A percentile compares a stretch with the other conserved stretches of the same genome.
These are phyloP conservation scores for Tolypocladium tundrense DNA, from an alignment of 2,329 filamentous ascomycete genomes.

Conservation along the genomic window DNA sequence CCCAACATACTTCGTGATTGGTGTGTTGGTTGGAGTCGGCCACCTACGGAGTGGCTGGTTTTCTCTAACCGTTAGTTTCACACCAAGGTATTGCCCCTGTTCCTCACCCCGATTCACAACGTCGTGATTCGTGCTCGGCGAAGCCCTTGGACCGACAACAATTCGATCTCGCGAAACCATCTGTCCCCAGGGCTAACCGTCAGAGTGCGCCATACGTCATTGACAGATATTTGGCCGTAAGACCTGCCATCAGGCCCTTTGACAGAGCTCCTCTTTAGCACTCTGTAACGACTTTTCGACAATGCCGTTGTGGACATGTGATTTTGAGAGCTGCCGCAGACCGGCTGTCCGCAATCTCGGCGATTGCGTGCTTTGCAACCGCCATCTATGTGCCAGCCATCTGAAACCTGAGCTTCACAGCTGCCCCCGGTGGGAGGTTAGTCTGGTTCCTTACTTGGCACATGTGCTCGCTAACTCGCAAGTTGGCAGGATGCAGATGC, in stretches of 20 bases:
- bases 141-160: too few species aligned
- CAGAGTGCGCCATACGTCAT: too few species aligned
- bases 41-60: too few species aligned
- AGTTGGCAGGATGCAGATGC: constrained; percentile 20
- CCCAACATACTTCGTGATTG: too few species aligned
- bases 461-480: constrained; percentile 6
- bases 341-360: constrained; percentile 23
- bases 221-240: not conserved
- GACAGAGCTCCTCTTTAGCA: not conserved
- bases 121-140: too few species aligned
- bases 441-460: constrained; percentile 6
- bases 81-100: too few species aligned
- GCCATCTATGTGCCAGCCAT: constrained; percentile 26
- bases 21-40: too few species aligned
- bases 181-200: too few species aligned
- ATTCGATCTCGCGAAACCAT: too few species aligned
- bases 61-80: too few species aligned
- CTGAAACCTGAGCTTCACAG: constrained; percentile 19
- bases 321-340: constrained; percentile 18
- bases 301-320: constrained; percentile 24
- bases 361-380: constrained; percentile 27
- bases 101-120: too few species aligned
- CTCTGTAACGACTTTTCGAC: not conserved
- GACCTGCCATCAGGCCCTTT: not conserved
- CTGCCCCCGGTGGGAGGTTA: constrained; percentile 26